A percentile compares a stretch with the other conserved stretches of the same genome.
Evolutionary conservation across 345 rosid genomes (phyloP).

Genomic region (Arabis alpina): DNA sequence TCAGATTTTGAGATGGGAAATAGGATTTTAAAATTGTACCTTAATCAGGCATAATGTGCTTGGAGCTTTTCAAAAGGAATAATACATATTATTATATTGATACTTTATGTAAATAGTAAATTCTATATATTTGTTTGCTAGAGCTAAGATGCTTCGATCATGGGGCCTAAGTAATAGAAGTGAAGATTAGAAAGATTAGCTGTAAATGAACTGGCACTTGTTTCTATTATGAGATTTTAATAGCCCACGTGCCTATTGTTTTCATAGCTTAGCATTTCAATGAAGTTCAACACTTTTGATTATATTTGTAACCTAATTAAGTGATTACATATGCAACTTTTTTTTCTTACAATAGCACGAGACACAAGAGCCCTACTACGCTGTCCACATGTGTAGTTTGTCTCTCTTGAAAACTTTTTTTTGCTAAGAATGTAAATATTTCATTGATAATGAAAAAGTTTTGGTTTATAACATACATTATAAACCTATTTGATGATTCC

Average conservation of each 20-base stretch:
- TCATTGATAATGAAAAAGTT: no score
- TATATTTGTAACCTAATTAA: background rate
- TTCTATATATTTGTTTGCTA: background rate
- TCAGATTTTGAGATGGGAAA: conserved; percentile 20
- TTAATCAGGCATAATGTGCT: background rate
- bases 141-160: conserved; percentile 35
- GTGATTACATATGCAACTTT: background rate
- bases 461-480: no score
- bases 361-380: conserved; percentile 17
- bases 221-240: background rate
- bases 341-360: conserved; percentile 25
- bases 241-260: conserved; percentile 31
- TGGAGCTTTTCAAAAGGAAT: conserved; percentile 24
- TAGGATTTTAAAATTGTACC: background rate
- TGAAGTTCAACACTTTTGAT: background rate
- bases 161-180: conserved; percentile 12
- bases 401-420: background rate
- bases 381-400: background rate
- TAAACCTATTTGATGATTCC: no score
- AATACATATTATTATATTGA: background rate
- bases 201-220: conserved; percentile 11
- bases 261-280: conserved; percentile 18
- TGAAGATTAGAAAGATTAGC: background rate
- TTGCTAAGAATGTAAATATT: no score
- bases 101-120: background rate